Evolutionary conservation across 495 filamentous ascomycete genomes (phyloP).

Genomic region (Aspergillus coremiiformis): DNA sequence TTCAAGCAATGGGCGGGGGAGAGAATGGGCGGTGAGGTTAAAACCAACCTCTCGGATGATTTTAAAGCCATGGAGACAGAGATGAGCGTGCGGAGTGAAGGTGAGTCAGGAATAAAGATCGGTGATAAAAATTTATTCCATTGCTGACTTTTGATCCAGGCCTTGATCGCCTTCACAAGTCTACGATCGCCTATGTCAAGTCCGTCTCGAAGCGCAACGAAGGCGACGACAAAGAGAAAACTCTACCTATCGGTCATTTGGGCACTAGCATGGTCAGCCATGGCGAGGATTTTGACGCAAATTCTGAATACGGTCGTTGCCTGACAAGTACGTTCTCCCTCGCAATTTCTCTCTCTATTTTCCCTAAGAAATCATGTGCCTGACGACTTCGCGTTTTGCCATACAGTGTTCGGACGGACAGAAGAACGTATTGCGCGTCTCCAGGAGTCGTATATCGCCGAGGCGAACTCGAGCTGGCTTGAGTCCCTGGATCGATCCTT

Average conservation of each 20-base stretch:
- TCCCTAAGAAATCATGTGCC: background rate
- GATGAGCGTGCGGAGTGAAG: constrained; percentile 87
- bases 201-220: constrained; percentile 82
- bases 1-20: constrained; percentile 99
- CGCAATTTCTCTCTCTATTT: background rate
- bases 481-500: constrained; percentile 84
- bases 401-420: constrained; percentile 64
- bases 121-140: background rate
- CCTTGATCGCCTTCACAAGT: constrained; percentile 84
- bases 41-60: constrained; percentile 81
- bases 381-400: constrained; percentile 6
- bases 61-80: constrained; percentile 91
- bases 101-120: too few species aligned
- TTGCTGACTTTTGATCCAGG: constrained; percentile 43
- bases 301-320: constrained; percentile 90
- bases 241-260: constrained; percentile 69
- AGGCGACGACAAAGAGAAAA: constrained; percentile 78
- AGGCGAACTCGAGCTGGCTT: constrained; percentile 83
- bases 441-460: constrained; percentile 75
- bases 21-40: constrained; percentile 89
- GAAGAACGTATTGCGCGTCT: constrained; percentile 84
- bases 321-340: constrained; percentile 56
- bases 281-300: constrained; percentile 86
- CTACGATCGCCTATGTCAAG: constrained; percentile 85
- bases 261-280: constrained; percentile 85